Conservation (phyloP, 192 early-diverging fungal species). For the Podila epicladia region DNA sequence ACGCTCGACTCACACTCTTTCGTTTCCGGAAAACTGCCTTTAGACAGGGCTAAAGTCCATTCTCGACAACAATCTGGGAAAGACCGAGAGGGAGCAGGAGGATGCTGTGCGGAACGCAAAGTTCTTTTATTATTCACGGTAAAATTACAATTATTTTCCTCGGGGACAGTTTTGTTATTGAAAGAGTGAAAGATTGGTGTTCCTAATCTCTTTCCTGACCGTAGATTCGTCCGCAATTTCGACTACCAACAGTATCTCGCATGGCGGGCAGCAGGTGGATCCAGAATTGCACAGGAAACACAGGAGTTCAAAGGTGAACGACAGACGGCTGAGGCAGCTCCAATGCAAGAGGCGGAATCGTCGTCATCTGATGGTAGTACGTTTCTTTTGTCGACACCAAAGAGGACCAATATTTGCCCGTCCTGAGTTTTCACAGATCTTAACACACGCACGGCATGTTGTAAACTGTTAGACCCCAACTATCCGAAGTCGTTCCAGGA, state of each 20-base stretch:
- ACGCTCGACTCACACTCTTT: neutral
- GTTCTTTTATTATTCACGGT: conserved; percentile 46
- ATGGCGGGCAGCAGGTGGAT: conserved; percentile 16
- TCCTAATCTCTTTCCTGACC: neutral
- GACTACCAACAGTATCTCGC: conserved; percentile 22
- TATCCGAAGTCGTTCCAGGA: conserved; percentile 54
- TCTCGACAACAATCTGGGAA: conserved; percentile 15
- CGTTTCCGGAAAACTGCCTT: neutral
- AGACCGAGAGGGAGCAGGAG: conserved; percentile 24
- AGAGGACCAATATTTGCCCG: neutral
- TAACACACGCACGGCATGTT: too few species aligned
- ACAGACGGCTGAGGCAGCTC: neutral
- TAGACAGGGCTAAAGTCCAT: conserved; percentile 41
- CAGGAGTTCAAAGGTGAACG: neutral
- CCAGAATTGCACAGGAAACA: neutral
- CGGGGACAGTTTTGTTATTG: neutral
- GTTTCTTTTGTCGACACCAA: neutral
- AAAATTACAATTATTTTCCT: neutral
- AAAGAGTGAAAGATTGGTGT: neutral
- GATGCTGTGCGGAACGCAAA: conserved; percentile 33
- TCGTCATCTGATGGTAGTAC: neutral
- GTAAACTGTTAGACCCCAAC: conserved; percentile 12
- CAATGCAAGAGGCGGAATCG: neutral
- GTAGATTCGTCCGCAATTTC: conserved; percentile 39
- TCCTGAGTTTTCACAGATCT: too few species aligned